Percentiles rank a stretch among this genome's conserved stretches.
Conservation (phyloP, 169 alveolate species). For the Besnoitia besnoiti region DNA sequence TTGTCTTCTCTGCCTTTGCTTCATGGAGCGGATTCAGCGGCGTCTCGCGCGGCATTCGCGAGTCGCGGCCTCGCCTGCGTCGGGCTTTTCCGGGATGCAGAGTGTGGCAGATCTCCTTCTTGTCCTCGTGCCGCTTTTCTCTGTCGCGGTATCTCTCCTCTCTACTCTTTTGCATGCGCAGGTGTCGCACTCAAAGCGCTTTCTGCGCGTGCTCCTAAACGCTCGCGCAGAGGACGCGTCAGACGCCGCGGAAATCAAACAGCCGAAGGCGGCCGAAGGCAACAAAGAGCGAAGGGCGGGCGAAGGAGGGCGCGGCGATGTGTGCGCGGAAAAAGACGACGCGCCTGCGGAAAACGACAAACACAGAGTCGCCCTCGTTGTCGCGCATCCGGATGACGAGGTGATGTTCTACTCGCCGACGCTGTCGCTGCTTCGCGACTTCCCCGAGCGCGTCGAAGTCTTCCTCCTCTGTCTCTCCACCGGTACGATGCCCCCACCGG, state of each 20-base stretch:
- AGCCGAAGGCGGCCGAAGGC: neutral
- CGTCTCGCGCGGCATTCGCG: neutral
- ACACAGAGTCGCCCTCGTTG: slow-evolving; percentile 34
- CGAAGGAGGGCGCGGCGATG: neutral
- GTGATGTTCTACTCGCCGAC: slow-evolving; percentile 59
- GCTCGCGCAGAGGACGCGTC: neutral
- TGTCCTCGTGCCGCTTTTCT: neutral
- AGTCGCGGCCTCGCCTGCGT: neutral
- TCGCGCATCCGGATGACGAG: slow-evolving; percentile 67
- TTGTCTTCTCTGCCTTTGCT: neutral
- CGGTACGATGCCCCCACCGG: neutral
- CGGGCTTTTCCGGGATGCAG: neutral
- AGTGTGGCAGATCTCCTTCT: neutral
- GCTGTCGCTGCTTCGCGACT: slow-evolving; percentile 29
- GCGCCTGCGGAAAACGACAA: neutral
- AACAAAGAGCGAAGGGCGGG: neutral
- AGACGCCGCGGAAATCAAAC: neutral
- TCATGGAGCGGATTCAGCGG: neutral
- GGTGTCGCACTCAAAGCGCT: neutral
- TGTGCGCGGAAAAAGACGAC: neutral
- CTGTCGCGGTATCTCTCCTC: neutral
- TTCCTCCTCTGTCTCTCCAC: slow-evolving; percentile 59
- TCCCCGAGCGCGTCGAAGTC: slow-evolving; percentile 11
- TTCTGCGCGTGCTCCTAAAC: neutral
- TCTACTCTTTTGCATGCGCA: slow-evolving; percentile 1